phyloP scores from a whole-genome alignment of 192 early-diverging fungal genomes.

The Funneliformis mosseae region DNA sequence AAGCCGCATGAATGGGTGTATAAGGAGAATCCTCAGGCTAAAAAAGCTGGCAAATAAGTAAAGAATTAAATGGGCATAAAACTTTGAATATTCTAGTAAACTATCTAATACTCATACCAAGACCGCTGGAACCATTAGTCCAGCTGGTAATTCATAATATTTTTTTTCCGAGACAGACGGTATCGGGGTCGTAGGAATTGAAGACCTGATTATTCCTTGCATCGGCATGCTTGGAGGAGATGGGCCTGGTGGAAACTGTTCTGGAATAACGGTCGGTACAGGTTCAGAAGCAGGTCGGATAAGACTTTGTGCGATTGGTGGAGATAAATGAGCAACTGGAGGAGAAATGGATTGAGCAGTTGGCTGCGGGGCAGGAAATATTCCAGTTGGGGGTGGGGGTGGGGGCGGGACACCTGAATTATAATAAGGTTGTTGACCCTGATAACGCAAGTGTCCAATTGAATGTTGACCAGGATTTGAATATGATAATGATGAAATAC shows the following conservation, averaged over 20 bases:
- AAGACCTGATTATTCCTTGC: conserved; percentile 22
- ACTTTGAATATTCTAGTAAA: conserved; percentile 3
- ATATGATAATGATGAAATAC: not conserved
- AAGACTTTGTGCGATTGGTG: conserved; percentile 6
- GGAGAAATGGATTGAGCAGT: conserved; percentile 7
- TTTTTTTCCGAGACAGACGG: conserved; percentile 32
- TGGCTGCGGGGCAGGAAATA: conserved; percentile 16
- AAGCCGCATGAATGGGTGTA: conserved; percentile 21
- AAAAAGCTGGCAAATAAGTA: conserved; percentile 35
- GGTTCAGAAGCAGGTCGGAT: conserved; percentile 28
- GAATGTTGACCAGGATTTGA: conserved; percentile 9
- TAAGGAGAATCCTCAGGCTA: conserved; percentile 34
- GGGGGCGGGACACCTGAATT: conserved; percentile 1
- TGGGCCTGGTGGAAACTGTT: not conserved
- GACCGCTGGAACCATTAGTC: conserved; percentile 27
- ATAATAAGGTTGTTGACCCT: conserved; percentile 23
- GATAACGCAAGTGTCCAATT: conserved; percentile 20
- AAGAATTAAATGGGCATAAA: conserved; percentile 28
- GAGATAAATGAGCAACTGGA: conserved; percentile 4
- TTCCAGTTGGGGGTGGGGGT: conserved; percentile 6
- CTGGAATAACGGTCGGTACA: conserved; percentile 16
- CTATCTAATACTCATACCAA: conserved; percentile 26
- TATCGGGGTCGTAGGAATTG: not conserved
- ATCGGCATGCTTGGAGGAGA: conserved; percentile 19
- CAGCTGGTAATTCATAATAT: conserved; percentile 33